A percentile compares a stretch with the other conserved stretches of the same genome.
phyloP scores from a whole-genome alignment of 2,329 filamentous ascomycete genomes.

The Aspergillus amoenus region DNA sequence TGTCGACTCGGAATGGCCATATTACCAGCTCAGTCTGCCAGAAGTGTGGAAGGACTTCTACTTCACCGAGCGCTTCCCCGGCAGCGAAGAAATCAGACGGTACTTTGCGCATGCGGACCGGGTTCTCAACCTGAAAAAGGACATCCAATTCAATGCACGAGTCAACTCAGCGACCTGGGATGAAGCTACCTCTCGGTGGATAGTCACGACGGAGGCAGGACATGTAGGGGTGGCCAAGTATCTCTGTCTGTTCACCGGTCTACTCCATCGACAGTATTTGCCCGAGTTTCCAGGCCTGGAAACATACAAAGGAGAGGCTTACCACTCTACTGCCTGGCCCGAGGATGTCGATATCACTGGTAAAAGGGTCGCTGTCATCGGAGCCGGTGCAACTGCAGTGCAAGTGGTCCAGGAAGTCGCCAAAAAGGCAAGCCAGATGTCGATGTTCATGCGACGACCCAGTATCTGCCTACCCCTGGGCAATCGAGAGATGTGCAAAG shows the following conservation, averaged over 20 bases:
- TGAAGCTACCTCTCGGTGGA: slow-evolving; percentile 39
- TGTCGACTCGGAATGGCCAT: slow-evolving; percentile 3
- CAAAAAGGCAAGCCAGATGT: slow-evolving; percentile 52
- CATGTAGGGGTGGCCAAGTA: slow-evolving; percentile 38
- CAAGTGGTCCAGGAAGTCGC: slow-evolving; percentile 60
- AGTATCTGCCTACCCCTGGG: slow-evolving; percentile 56
- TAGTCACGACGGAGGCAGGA: slow-evolving; percentile 44
- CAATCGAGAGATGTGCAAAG: background rate
- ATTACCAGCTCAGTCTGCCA: slow-evolving; percentile 35
- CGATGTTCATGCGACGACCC: slow-evolving; percentile 61
- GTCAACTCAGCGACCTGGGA: slow-evolving; percentile 46
- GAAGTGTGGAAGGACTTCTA: slow-evolving; percentile 47
- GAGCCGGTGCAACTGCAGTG: slow-evolving; percentile 55
- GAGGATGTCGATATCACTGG: slow-evolving; percentile 47
- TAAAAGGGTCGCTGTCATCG: slow-evolving; percentile 55
- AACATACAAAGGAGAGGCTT: slow-evolving; percentile 51
- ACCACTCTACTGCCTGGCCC: slow-evolving; percentile 59
- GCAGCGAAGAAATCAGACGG: slow-evolving; percentile 36
- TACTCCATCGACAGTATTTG: slow-evolving; percentile 42
- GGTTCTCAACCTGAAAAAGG: slow-evolving; percentile 43
- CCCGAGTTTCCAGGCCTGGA: slow-evolving; percentile 39
- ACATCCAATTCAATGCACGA: slow-evolving; percentile 45
- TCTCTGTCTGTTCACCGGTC: slow-evolving; percentile 49
- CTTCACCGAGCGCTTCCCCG: slow-evolving; percentile 36
- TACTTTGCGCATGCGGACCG: slow-evolving; percentile 52